A percentile compares a stretch with the other conserved stretches of the same genome.
Evolutionary conservation across 75 land plant species (phyloP).

Genomic region (Selaginella moellendorffii): DNA sequence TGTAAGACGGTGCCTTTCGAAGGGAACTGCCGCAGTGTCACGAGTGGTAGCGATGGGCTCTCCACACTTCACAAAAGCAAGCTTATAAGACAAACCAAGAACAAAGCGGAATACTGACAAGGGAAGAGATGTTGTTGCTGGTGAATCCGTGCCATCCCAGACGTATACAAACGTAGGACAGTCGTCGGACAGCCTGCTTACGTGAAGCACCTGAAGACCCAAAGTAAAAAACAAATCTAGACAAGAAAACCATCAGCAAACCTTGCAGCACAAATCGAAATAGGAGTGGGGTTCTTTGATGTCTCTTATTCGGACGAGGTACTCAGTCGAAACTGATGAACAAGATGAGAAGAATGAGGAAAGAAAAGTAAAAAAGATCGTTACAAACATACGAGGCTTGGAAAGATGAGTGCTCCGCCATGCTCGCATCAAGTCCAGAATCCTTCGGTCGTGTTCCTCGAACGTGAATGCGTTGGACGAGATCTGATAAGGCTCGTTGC

Average conservation of each 20-base stretch:
- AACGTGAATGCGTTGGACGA: background rate
- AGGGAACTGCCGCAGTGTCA: constrained; percentile 1
- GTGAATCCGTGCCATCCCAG: constrained; percentile 76
- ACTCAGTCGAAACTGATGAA: background rate
- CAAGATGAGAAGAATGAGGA: background rate
- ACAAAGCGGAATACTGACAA: background rate
- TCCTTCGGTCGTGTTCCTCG: background rate
- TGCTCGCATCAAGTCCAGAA: background rate
- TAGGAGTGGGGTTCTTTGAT: background rate
- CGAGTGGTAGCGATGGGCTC: background rate
- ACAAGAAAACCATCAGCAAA: background rate
- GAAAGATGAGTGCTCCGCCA: background rate
- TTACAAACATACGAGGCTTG: background rate
- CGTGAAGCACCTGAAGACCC: constrained; percentile 32
- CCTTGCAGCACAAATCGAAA: constrained; percentile 9
- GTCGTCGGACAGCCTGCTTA: constrained; percentile 11
- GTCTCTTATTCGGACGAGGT: background rate
- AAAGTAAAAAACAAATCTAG: background rate
- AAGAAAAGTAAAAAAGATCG: background rate
- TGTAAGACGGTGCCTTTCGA: background rate
- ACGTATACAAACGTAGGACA: constrained; percentile 34
- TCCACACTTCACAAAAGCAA: background rate
- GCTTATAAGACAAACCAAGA: background rate
- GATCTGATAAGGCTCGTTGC: background rate
- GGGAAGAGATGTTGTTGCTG: background rate